Percentiles rank a stretch among this genome's conserved stretches.
Evolutionary conservation across 2,329 filamentous ascomycete genomes (phyloP).

Genomic region (Aureobasidium melanogenum): DNA sequence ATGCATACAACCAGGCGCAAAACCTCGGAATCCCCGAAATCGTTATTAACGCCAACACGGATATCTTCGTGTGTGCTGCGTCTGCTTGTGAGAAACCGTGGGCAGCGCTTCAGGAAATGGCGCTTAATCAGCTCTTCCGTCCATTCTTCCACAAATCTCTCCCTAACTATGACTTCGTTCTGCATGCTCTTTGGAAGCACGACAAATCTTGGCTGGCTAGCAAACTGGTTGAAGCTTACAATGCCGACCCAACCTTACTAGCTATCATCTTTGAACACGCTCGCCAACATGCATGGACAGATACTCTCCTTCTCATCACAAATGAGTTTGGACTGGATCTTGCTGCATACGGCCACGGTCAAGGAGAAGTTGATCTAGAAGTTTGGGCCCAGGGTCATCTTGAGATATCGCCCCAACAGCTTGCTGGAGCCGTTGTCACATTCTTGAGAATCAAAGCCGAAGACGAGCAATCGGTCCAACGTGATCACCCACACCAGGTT

Average conservation of each 20-base stretch:
- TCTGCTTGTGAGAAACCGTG: constrained; percentile 71
- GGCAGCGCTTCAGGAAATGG: constrained; percentile 65
- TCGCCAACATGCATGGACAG: constrained; percentile 72
- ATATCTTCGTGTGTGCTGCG: constrained; percentile 70
- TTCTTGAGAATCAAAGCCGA: constrained; percentile 80
- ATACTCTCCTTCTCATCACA: constrained; percentile 66
- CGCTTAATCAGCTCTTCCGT: constrained; percentile 67
- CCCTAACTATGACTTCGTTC: constrained; percentile 73
- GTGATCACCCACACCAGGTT: constrained; percentile 59
- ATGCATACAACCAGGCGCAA: constrained; percentile 48
- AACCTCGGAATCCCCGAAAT: constrained; percentile 49
- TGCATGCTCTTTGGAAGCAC: constrained; percentile 86
- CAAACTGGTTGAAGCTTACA: constrained; percentile 69
- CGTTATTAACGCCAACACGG: constrained; percentile 62
- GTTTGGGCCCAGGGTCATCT: constrained; percentile 69
- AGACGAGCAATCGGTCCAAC: constrained; percentile 66
- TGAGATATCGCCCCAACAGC: constrained; percentile 38
- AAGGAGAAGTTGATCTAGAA: constrained; percentile 68
- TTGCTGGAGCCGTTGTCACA: constrained; percentile 63
- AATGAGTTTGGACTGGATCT: constrained; percentile 85
- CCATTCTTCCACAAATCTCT: constrained; percentile 75
- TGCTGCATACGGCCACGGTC: constrained; percentile 73
- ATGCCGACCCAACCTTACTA: constrained; percentile 58
- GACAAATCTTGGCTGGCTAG: constrained; percentile 80
- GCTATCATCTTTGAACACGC: constrained; percentile 70